phyloP scores from a whole-genome alignment of 2,329 filamentous ascomycete genomes.

The Thelonectria discophora region DNA sequence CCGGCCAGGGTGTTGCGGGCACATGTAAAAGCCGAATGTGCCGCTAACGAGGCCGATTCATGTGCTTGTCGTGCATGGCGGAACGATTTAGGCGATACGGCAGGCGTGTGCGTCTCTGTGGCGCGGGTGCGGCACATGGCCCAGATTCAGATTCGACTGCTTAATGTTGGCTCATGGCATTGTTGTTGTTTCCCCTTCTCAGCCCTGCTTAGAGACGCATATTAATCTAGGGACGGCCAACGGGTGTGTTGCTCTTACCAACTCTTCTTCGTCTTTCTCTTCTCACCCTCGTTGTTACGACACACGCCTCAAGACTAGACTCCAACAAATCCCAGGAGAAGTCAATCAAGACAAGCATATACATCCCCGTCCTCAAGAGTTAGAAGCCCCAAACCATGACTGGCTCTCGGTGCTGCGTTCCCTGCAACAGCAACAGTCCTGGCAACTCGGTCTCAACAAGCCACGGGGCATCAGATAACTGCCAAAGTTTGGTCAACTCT shows the following conservation, averaged over 20 bases:
- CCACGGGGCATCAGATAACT: slow-evolving; percentile 8
- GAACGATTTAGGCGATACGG: slow-evolving; percentile 3
- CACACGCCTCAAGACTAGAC: too few species aligned
- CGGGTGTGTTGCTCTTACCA: background rate
- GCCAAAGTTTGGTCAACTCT: slow-evolving; percentile 29
- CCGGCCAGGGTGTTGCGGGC: slow-evolving; percentile 22
- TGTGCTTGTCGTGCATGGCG: background rate
- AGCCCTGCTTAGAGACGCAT: slow-evolving; percentile 35
- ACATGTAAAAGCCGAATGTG: slow-evolving; percentile 38
- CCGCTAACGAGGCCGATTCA: slow-evolving; percentile 26
- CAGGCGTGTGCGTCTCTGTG: slow-evolving; percentile 10
- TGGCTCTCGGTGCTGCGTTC: slow-evolving; percentile 4
- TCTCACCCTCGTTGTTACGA: too few species aligned
- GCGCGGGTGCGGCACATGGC: slow-evolving; percentile 17
- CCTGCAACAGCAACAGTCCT: background rate
- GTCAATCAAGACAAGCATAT: background rate
- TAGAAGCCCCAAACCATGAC: slow-evolving; percentile 15
- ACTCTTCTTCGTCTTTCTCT: background rate
- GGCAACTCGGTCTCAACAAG: slow-evolving; percentile 3
- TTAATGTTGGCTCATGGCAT: slow-evolving; percentile 4
- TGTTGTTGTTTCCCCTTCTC: slow-evolving; percentile 30
- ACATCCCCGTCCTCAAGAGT: background rate
- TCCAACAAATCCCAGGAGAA: too few species aligned
- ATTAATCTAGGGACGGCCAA: slow-evolving; percentile 5
- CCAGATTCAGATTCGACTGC: slow-evolving; percentile 6